A percentile compares a stretch with the other conserved stretches of the same genome.
Evolutionary conservation across 1,139 yeast genomes (phyloP).

Genomic region (Yamadazyma dendronema): DNA sequence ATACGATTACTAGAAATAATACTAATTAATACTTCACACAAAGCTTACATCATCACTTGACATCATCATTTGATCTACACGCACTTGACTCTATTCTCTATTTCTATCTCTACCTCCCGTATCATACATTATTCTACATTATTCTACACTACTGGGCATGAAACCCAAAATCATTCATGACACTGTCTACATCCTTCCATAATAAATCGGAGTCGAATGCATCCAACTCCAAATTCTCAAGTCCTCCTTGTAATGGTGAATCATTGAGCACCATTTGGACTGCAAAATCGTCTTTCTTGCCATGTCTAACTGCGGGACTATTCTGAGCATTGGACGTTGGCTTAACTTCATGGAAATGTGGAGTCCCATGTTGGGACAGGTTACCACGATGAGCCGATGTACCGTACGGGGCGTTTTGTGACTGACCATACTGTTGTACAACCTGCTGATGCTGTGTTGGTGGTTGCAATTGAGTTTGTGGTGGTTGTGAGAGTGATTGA

Average conservation of each 20-base stretch:
- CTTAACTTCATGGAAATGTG: not conserved
- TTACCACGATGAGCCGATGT: not conserved
- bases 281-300: conserved; percentile 6
- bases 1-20: too few species aligned
- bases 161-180: conserved; percentile 94
- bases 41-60: too few species aligned
- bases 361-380: not conserved
- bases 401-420: not conserved
- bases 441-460: too few species aligned
- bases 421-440: too few species aligned
- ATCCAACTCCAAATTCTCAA: conserved; percentile 34
- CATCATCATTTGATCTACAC: too few species aligned
- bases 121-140: not conserved
- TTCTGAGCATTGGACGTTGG: not conserved
- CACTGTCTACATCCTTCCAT: conserved; percentile 88
- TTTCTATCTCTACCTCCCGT: not conserved
- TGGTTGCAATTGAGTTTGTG: not conserved
- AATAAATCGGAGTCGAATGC: conserved; percentile 58
- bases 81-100: too few species aligned
- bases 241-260: conserved; percentile 31
- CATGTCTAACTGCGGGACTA: not conserved
- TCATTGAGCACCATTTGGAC: conserved; percentile 22
- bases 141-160: conserved; percentile 34
- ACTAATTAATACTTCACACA: too few species aligned
- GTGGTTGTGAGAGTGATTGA: not conserved